phyloP scores from a whole-genome alignment of 805 yeast species.

The Hanseniaspora lachancei region DNA sequence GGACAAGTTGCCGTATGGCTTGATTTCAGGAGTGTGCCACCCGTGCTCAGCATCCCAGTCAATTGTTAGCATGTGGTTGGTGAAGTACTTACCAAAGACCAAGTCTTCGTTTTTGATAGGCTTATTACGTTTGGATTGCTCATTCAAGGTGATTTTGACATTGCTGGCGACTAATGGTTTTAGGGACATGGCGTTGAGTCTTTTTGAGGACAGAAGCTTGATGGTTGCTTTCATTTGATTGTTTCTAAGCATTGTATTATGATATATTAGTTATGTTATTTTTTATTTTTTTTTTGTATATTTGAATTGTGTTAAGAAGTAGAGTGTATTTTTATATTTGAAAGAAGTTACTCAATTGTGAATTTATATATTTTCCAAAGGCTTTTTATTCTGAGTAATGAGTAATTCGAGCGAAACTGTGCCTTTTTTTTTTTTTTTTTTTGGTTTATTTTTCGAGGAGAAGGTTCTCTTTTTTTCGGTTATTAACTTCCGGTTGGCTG shows the following conservation, averaged over 20 bases:
- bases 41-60: slow-evolving; percentile 71
- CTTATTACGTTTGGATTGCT: slow-evolving; percentile 28
- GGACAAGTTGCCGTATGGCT: slow-evolving; percentile 63
- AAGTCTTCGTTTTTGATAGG: slow-evolving; percentile 49
- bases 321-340: not conserved
- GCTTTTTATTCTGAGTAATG: too few relatives aligned
- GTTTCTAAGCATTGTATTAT: slow-evolving; percentile 13
- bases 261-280: not conserved
- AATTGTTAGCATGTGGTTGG: slow-evolving; percentile 76
- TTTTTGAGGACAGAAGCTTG: not conserved
- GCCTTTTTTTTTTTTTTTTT: too few relatives aligned
- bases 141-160: slow-evolving; percentile 36
- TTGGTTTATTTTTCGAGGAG: too few relatives aligned
- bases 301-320: not conserved
- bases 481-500: too few relatives aligned
- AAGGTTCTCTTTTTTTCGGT: too few relatives aligned
- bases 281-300: not conserved
- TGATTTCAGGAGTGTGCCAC: slow-evolving; percentile 81
- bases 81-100: slow-evolving; percentile 62
- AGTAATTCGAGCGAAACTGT: too few relatives aligned
- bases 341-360: too few relatives aligned
- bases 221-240: slow-evolving; percentile 8
- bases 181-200: slow-evolving; percentile 14
- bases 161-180: slow-evolving; percentile 45
- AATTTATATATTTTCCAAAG: too few relatives aligned